Base-by-base conservation (phyloP, 495 filamentous ascomycete genomes). In the Schizothecium vesticola region DNA sequence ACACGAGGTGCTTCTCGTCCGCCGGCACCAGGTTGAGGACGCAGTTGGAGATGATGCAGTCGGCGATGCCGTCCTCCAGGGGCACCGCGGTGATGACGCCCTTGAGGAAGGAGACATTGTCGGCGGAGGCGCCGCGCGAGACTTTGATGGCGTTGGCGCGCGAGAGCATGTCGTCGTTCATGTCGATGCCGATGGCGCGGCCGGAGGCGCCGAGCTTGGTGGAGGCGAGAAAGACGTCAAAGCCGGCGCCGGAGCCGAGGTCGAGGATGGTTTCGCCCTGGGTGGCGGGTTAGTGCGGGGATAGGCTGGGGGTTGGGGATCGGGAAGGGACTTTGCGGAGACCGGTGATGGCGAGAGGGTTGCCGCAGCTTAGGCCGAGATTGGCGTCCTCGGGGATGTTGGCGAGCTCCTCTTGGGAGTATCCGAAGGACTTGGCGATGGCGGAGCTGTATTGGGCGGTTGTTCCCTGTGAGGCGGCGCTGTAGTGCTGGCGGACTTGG, bases 281-380 rank as follows among this genome's bases (percentile, higher is more conserved):
- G 28, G 62, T 51, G 31, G 16, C 0, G n/a, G n/a, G 12, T 10
- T 28, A 62, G 56, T 21, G 7, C 2, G 12, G 0, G 8, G 31
- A 25, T 0, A 31, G 23, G 21, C 1, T 2, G 5, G n/a, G 55
- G 16, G 61, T 24, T 21, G n/a, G 26, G 16, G 56, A n/a, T 3
- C 2, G 21, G 8, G 3, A 1, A 74, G 72, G 56, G 61, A 85
- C 87, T 66, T 84, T 80, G 64, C 77, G 74, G 7, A 91, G 59
- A 60, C 78, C 85, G 19, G 88, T 84, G 5, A 86, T 73, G 22
- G 81, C 85, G 0, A 89, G 64, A 0, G 89, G 88, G 63, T 91
- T 90, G 5, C 89, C 89, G 70, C 89, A 91, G 76, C 86, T 86
- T 0, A 90, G 71, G n/a, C 88, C 88, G 3, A 90, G 77, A 67